Percentiles rank a stretch among this genome's conserved stretches.
Conservation (phyloP, 2,329 filamentous ascomycete species). For the Xylariaceae sp. region DNA sequence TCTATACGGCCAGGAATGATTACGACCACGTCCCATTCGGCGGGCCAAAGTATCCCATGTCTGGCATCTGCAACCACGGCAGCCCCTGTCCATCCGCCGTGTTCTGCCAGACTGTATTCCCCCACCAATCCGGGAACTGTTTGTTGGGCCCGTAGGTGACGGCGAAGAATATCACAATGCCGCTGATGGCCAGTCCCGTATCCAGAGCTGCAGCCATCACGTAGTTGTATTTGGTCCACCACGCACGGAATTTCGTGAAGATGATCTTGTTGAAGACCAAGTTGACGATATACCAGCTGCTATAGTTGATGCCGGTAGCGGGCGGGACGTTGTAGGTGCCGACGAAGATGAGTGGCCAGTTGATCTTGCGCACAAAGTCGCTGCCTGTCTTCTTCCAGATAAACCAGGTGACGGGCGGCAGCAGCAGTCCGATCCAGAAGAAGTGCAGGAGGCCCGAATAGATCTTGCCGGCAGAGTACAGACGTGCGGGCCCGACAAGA, state of each 20-base stretch:
- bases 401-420: conserved; percentile 38
- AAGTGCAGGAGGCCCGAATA: conserved; percentile 45
- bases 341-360: conserved; percentile 32
- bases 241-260: conserved; percentile 37
- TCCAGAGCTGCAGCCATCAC: conserved; percentile 30
- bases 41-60: conserved; percentile 28
- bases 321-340: conserved; percentile 36
- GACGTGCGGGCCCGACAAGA: conserved; percentile 43
- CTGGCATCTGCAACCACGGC: conserved; percentile 28
- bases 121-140: conserved; percentile 32
- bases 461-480: conserved; percentile 42
- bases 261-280: conserved; percentile 41
- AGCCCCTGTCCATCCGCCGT: conserved; percentile 28
- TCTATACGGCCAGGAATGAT: too few relatives aligned
- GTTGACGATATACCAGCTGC: conserved; percentile 39
- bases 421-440: conserved; percentile 43
- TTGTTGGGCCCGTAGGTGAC: conserved; percentile 28
- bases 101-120: conserved; percentile 35
- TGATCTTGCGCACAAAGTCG: conserved; percentile 31
- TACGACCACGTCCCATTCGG: conserved; percentile 18
- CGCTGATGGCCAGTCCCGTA: conserved; percentile 27
- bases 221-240: conserved; percentile 44
- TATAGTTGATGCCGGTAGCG: conserved; percentile 31
- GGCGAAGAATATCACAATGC: conserved; percentile 33
- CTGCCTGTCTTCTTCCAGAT: conserved; percentile 33